Conservation (phyloP, 2,329 filamentous ascomycete species). For the Rasamsonia emersonii region DNA sequence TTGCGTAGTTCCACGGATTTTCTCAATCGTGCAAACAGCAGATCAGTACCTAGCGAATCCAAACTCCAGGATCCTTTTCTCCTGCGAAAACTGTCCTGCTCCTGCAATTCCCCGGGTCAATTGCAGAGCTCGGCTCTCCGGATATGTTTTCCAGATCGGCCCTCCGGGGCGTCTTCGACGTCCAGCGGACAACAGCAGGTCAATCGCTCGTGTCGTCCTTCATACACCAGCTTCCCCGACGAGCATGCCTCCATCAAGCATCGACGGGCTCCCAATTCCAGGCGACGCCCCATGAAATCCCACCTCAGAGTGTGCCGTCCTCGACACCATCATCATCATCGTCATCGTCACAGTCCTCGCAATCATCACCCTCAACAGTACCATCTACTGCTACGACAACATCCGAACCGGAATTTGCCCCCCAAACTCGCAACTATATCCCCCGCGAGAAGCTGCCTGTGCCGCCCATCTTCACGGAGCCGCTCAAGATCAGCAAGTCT, state of each 20-base stretch:
- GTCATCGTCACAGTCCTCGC: constrained; percentile 5
- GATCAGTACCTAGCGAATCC: constrained; percentile 5
- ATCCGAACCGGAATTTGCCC: constrained; percentile 10
- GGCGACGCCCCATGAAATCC: constrained; percentile 20
- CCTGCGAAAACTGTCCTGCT: no score
- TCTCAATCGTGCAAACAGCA: constrained; percentile 16
- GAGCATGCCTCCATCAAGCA: constrained; percentile 36
- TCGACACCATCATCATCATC: constrained; percentile 9
- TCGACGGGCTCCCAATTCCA: constrained; percentile 22
- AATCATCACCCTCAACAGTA: background rate
- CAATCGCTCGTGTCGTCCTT: constrained; percentile 10
- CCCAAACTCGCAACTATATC: constrained; percentile 17
- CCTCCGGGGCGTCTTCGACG: constrained; percentile 19
- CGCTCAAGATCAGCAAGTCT: constrained; percentile 34
- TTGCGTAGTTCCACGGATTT: constrained; percentile 23
- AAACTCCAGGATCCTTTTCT: constrained; percentile 8
- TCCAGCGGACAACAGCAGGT: constrained; percentile 13
- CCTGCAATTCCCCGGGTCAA: no score
- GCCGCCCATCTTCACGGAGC: constrained; percentile 27
- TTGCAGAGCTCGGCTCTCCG: no score
- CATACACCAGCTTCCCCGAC: constrained; percentile 24
- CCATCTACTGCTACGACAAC: constrained; percentile 3
- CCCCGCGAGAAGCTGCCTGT: constrained; percentile 26
- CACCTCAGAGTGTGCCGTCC: constrained; percentile 11
- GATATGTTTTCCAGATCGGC: constrained; percentile 34